These are phyloP conservation scores for Groenewaldozyma sp. DNA, from an alignment of 1,139 yeast genomes.

Conservation along the genomic window DNA sequence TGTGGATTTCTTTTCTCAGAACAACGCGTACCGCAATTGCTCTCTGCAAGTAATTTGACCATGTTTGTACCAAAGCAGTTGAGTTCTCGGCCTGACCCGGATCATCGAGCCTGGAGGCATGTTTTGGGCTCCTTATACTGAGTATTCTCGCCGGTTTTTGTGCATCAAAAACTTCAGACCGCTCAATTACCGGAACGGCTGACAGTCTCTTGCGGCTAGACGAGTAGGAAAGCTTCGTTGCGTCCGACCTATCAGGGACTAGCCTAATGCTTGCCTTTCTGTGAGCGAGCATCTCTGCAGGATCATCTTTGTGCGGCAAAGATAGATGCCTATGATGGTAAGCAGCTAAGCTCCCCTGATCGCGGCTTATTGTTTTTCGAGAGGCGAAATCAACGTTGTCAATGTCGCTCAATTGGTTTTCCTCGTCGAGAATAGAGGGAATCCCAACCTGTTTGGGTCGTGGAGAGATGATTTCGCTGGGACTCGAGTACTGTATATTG, in stretches of 20 bases:
- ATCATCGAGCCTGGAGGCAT: constrained; percentile 10
- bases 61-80: constrained; percentile 26
- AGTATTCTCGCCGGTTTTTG: constrained; percentile 14
- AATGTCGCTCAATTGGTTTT: neutral
- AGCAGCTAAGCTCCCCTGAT: neutral
- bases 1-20: constrained; percentile 24
- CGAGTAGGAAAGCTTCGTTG: too few species aligned
- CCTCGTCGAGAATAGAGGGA: constrained; percentile 2
- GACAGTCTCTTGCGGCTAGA: constrained; percentile 1
- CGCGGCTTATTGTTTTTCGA: neutral
- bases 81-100: constrained; percentile 21
- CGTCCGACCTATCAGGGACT: too few species aligned
- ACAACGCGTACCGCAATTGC: constrained; percentile 28
- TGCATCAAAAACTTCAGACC: constrained; percentile 18
- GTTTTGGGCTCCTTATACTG: constrained; percentile 2
- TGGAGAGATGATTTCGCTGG: constrained; percentile 8
- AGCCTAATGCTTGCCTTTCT: neutral
- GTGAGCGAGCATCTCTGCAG: too few species aligned
- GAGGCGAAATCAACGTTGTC: neutral
- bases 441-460: constrained; percentile 5
- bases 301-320: neutral
- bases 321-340: neutral
- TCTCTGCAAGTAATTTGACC: constrained; percentile 28
- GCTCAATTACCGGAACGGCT: constrained; percentile 14
- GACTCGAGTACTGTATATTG: neutral